Evolutionary conservation across 805 yeast genomes (phyloP).

Genomic region (Starmerella floris): DNA sequence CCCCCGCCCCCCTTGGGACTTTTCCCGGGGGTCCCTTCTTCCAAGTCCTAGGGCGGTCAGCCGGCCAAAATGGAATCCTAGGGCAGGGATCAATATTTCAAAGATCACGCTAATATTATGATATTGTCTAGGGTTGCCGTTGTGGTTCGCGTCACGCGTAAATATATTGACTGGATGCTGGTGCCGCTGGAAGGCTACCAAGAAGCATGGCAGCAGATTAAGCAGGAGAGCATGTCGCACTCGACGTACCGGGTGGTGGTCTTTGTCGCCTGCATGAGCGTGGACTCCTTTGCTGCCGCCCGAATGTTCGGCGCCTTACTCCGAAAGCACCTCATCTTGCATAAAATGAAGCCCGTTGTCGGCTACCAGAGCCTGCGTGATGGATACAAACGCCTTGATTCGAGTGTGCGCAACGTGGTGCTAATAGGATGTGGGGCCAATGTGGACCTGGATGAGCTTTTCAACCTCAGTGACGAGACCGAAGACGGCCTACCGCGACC

Average conservation of each 20-base stretch:
- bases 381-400: conserved; percentile 54
- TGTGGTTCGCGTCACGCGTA: too few relatives aligned
- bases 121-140: too few relatives aligned
- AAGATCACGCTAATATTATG: too few relatives aligned
- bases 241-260: conserved; percentile 82
- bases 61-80: too few relatives aligned
- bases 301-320: conserved; percentile 57
- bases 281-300: conserved; percentile 86
- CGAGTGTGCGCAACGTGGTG: conserved; percentile 60
- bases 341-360: conserved; percentile 80
- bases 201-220: conserved; percentile 52
- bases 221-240: conserved; percentile 65
- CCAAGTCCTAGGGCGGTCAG: too few relatives aligned
- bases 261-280: conserved; percentile 78
- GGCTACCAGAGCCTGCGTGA: conserved; percentile 67
- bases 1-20: too few relatives aligned
- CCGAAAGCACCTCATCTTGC: conserved; percentile 71
- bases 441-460: conserved; percentile 59
- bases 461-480: conserved; percentile 27
- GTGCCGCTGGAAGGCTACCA: conserved; percentile 58
- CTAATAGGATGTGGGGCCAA: conserved; percentile 89
- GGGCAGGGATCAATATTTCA: too few relatives aligned
- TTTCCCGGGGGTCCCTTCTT: too few relatives aligned
- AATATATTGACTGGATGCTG: too few relatives aligned
- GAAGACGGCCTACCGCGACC: conserved; percentile 24